Conservation (phyloP, 2,329 filamentous ascomycete species). For the Paraphoma sp. region DNA sequence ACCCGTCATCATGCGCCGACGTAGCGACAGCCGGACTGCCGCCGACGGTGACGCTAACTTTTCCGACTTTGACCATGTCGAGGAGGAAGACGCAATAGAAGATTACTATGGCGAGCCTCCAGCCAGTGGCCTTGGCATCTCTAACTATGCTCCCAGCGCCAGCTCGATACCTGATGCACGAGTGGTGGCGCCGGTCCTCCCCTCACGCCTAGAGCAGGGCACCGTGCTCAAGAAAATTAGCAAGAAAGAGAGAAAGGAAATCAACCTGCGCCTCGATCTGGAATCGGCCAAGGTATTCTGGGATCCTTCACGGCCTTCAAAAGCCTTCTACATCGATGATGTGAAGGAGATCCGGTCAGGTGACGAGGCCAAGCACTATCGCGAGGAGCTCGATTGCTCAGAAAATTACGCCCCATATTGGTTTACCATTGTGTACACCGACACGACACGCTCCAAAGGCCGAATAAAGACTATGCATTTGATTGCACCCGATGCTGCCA, state of each 20-base stretch:
- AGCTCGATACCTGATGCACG: conserved; percentile 51
- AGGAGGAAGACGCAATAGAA: conserved; percentile 59
- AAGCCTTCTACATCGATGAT: conserved; percentile 92
- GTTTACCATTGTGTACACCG: conserved; percentile 88
- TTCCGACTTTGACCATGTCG: conserved; percentile 58
- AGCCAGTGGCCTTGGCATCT: conserved; percentile 52
- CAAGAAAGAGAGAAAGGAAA: conserved; percentile 76
- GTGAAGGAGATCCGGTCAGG: conserved; percentile 89
- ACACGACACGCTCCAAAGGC: conserved; percentile 78
- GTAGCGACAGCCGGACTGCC: conserved; percentile 87
- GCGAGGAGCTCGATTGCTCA: conserved; percentile 78
- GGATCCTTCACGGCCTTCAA: conserved; percentile 79
- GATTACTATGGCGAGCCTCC: conserved; percentile 48
- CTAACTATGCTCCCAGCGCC: conserved; percentile 34
- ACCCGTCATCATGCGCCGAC: conserved; percentile 82
- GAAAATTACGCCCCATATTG: conserved; percentile 73
- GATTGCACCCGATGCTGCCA: conserved; percentile 75
- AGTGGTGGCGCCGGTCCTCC: conserved; percentile 73
- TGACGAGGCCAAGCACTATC: conserved; percentile 85
- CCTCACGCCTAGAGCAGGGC: conserved; percentile 77
- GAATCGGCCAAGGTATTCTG: conserved; percentile 87
- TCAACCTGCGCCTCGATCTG: conserved; percentile 79
- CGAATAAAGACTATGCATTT: conserved; percentile 83
- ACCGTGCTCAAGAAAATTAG: conserved; percentile 83
- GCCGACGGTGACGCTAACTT: conserved; percentile 55